Percentiles rank a stretch among this genome's conserved stretches.
phyloP scores from a whole-genome alignment of 306 rosid species.

The Cucurbita argyrosperma region DNA sequence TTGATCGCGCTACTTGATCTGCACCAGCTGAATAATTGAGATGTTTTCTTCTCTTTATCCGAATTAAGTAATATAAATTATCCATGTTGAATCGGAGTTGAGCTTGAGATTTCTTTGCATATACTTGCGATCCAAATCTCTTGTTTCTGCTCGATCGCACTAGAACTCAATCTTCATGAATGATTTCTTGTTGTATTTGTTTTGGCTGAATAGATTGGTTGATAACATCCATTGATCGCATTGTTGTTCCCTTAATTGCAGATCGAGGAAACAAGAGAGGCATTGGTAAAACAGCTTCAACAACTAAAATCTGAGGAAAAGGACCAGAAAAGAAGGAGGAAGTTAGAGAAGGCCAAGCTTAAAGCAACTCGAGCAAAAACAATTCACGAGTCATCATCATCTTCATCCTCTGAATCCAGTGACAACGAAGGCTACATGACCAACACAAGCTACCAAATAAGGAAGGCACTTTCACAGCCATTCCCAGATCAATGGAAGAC shows the following conservation, averaged over 20 bases:
- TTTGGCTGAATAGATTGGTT: not conserved
- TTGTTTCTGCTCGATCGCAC: not conserved
- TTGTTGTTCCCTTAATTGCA: not conserved
- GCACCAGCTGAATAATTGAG: not conserved
- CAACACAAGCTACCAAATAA: slow-evolving; percentile 23
- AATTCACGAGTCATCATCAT: slow-evolving; percentile 26
- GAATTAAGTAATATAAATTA: not conserved
- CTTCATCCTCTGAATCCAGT: slow-evolving; percentile 64
- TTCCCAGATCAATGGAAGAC: slow-evolving; percentile 4
- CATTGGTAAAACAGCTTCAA: slow-evolving; percentile 33
- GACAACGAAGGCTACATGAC: slow-evolving; percentile 37
- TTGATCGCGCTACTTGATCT: not conserved
- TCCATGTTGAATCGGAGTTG: not conserved
- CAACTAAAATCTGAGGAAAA: slow-evolving; percentile 36
- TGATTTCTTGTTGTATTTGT: not conserved
- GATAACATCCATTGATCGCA: not conserved
- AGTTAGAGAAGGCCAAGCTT: slow-evolving; percentile 39
- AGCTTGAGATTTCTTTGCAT: not conserved
- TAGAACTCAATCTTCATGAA: not conserved
- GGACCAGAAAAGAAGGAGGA: slow-evolving; percentile 44
- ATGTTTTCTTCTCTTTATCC: not conserved
- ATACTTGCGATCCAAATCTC: not conserved
- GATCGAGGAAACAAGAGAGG: slow-evolving; percentile 38
- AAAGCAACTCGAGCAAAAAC: slow-evolving; percentile 28
- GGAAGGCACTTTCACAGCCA: slow-evolving; percentile 11